These are phyloP conservation scores for Tricharina praecox DNA, from an alignment of 495 filamentous ascomycete species.

Conservation along the genomic window DNA sequence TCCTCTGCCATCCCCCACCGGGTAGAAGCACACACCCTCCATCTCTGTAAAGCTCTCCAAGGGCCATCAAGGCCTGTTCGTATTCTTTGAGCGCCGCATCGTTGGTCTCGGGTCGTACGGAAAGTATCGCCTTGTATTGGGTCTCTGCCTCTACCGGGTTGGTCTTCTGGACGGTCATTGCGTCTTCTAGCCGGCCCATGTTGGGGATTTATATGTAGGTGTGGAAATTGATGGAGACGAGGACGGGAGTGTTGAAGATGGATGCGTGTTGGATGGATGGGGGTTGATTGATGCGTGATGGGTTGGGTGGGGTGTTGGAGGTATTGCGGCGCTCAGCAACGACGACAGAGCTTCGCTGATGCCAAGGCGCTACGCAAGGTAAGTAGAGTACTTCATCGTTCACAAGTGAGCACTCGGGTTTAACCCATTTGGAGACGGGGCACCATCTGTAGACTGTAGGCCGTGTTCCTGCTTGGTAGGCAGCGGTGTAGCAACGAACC, in stretches of 20 bases:
- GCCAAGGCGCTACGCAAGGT: no score
- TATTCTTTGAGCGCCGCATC: constrained; percentile 78
- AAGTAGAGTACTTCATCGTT: neutral
- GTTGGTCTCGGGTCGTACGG: constrained; percentile 61
- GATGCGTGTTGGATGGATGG: neutral
- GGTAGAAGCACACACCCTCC: constrained; percentile 40
- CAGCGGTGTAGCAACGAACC: no score
- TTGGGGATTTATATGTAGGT: neutral
- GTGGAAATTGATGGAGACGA: neutral
- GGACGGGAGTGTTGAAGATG: neutral
- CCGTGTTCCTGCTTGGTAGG: neutral
- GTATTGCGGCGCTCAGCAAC: no score
- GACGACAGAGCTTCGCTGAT: no score
- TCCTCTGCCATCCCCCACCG: no score
- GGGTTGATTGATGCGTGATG: neutral
- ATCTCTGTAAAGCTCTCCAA: constrained; percentile 87
- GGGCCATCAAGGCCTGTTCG: constrained; percentile 60
- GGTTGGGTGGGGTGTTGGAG: neutral
- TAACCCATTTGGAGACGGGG: neutral
- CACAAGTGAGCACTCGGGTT: neutral
- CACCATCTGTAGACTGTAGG: neutral
- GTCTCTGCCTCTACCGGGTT: constrained; percentile 64
- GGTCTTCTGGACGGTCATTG: constrained; percentile 61
- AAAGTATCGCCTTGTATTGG: constrained; percentile 75
- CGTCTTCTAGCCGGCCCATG: constrained; percentile 52